Evolutionary conservation across 805 yeast genomes (phyloP), one percentile per base, ranked within the genome.

Genomic region (Pichia sporocuriosa): DNA sequence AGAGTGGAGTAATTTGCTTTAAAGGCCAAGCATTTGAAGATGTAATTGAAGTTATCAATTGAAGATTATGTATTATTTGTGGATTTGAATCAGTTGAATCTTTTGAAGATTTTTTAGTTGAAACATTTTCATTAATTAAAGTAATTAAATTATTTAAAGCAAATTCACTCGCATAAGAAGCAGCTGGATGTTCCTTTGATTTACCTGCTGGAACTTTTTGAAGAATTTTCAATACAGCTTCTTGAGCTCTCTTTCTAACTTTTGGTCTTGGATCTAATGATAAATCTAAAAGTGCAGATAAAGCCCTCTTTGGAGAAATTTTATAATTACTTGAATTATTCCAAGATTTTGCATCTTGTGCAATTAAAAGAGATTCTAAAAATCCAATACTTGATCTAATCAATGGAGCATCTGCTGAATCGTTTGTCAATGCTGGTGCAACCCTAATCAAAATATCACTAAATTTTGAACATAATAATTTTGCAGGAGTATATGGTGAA

Each of bases 161-260:
- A 41, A 79, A 69, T 32, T 81, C 86, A 6, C 88, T 84, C 49
- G 87, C 78, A 37, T 77, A 56, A 2, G 67, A 59, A n/a, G 88
- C 70, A 7, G 86, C 95, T 30, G 85, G 81, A 58, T 90, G 97
- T 31, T 77, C 81, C 5, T 80, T 72, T 12, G 80, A 70, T 8
- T 95, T 90, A 10, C 88, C 84, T 0, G 96, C 94, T 3, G 84
- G 81, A 47, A 73, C 73, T 12, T 37, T 35, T 2, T 65, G 50
- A 46, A 93, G 66, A 24, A 93, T 67, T 3, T 68, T 72, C 37
- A 71, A 65, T n/a, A 93, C 72, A 2, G 97, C 84, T 44, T 93
- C 98, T 54, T 81, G 83, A 1, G 97, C 95, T 68, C 97, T 81
- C 73, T 84, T 86, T 61, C 98, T 78, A 11, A 93, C 95, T 55